These are phyloP conservation scores for Yarrowia phangngaensis DNA, from an alignment of 805 yeast species.

Conservation along the genomic window DNA sequence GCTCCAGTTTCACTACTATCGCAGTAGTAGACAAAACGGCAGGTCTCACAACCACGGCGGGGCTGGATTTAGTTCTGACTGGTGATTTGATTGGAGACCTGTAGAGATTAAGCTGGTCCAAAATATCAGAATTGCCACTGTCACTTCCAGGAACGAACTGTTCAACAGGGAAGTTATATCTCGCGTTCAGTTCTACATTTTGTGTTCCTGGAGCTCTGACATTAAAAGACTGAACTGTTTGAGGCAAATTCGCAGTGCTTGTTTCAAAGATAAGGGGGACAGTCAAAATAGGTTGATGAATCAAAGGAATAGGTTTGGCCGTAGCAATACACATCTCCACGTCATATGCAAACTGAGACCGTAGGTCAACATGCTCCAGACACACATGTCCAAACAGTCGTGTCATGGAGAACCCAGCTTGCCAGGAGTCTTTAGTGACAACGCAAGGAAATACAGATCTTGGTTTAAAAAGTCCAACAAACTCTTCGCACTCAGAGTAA, in stretches of 20 bases:
- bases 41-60: slow-evolving; percentile 2
- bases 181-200: too few species aligned
- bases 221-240: not conserved
- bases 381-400: slow-evolving; percentile 10
- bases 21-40: slow-evolving; percentile 1
- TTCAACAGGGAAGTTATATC: too few species aligned
- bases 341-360: slow-evolving; percentile 8
- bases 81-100: slow-evolving; percentile 6
- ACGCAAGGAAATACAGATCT: slow-evolving; percentile 20
- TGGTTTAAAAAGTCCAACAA: slow-evolving; percentile 5
- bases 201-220: slow-evolving; percentile 18
- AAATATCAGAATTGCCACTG: slow-evolving; percentile 11
- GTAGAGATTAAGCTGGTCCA: slow-evolving; percentile 19
- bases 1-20: too few species aligned
- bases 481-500: slow-evolving; percentile 1
- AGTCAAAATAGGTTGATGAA: not conserved
- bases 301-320: slow-evolving; percentile 11
- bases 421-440: slow-evolving; percentile 12
- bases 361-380: slow-evolving; percentile 14
- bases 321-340: slow-evolving; percentile 20
- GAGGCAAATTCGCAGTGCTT: too few species aligned
- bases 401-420: slow-evolving; percentile 11
- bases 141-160: slow-evolving; percentile 2
- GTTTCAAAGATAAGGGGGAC: too few species aligned
- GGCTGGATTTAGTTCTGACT: not conserved